A percentile compares a stretch with the other conserved stretches of the same genome.
These are phyloP conservation scores for Sparassis latifolia DNA, from an alignment of 1,284 basidiomycete species.

Conservation along the genomic window DNA sequence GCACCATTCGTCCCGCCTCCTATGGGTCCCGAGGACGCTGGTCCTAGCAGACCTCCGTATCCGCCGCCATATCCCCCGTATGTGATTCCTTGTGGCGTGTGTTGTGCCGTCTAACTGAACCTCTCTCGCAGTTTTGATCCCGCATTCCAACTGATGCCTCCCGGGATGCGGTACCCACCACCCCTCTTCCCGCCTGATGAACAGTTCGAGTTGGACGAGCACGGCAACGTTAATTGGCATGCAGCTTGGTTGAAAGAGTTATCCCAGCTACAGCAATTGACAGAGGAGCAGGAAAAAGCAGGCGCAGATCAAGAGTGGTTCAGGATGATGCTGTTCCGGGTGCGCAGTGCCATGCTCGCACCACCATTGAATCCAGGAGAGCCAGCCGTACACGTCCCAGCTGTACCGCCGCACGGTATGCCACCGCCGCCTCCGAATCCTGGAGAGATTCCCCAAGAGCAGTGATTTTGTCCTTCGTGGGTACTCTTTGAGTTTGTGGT, in stretches of 20 bases:
- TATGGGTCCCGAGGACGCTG: slow-evolving; percentile 51
- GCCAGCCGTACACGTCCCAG: slow-evolving; percentile 42
- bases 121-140: slow-evolving; percentile 50
- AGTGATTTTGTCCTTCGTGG: slow-evolving; percentile 3
- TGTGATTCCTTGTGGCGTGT: slow-evolving; percentile 16
- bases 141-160: slow-evolving; percentile 53
- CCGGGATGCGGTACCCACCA: slow-evolving; percentile 51
- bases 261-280: slow-evolving; percentile 60
- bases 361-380: slow-evolving; percentile 52
- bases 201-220: slow-evolving; percentile 64
- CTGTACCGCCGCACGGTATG: slow-evolving; percentile 17
- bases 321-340: slow-evolving; percentile 70
- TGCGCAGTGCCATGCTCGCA: slow-evolving; percentile 63
- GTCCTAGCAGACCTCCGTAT: slow-evolving; percentile 45
- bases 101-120: slow-evolving; percentile 1
- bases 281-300: slow-evolving; percentile 72
- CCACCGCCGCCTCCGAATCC: slow-evolving; percentile 19
- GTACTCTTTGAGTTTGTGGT: not conserved
- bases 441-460: slow-evolving; percentile 18
- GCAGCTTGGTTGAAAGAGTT: slow-evolving; percentile 73
- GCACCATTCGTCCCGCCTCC: slow-evolving; percentile 47
- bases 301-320: slow-evolving; percentile 77
- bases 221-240: slow-evolving; percentile 75
- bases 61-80: slow-evolving; percentile 52
- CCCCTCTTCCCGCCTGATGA: slow-evolving; percentile 58